Evolutionary conservation across 345 rosid genomes (phyloP).

Genomic region (Turnera subulata): DNA sequence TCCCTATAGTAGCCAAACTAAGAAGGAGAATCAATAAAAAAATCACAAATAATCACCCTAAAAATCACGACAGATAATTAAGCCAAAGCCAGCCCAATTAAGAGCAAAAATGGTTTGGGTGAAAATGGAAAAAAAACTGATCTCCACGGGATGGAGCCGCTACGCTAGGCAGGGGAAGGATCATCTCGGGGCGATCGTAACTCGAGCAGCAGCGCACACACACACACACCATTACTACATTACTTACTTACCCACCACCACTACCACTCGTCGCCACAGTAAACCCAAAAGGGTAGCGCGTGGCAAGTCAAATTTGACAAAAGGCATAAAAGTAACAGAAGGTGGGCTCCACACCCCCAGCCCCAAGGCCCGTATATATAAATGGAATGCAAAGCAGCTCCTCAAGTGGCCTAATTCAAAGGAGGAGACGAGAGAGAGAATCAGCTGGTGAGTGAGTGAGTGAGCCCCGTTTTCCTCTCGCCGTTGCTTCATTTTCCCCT

Average conservation of each 20-base stretch:
- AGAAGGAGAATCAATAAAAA: no score
- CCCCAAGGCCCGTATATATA: background rate
- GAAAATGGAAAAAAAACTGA: background rate
- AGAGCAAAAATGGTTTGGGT: background rate
- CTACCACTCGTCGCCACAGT: background rate
- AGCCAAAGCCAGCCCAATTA: background rate
- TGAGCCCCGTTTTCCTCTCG: no score
- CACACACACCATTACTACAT: background rate
- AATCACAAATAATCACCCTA: no score
- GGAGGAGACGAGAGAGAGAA: no score
- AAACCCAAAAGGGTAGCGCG: slow-evolving; percentile 4
- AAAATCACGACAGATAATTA: no score
- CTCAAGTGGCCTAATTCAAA: background rate
- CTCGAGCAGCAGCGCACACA: background rate
- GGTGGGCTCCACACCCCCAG: slow-evolving; percentile 1
- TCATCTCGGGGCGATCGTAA: background rate
- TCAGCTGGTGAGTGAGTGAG: no score
- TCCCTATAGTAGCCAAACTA: no score
- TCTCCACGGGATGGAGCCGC: no score
- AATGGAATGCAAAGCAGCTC: background rate
- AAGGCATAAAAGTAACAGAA: background rate
- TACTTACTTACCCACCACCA: background rate
- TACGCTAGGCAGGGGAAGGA: background rate
- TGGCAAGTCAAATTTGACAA: slow-evolving; percentile 8
- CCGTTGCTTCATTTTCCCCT: background rate